These are phyloP conservation scores for Limonium bicolor DNA, from an alignment of 148 eudicot genomes.

Conservation along the genomic window DNA sequence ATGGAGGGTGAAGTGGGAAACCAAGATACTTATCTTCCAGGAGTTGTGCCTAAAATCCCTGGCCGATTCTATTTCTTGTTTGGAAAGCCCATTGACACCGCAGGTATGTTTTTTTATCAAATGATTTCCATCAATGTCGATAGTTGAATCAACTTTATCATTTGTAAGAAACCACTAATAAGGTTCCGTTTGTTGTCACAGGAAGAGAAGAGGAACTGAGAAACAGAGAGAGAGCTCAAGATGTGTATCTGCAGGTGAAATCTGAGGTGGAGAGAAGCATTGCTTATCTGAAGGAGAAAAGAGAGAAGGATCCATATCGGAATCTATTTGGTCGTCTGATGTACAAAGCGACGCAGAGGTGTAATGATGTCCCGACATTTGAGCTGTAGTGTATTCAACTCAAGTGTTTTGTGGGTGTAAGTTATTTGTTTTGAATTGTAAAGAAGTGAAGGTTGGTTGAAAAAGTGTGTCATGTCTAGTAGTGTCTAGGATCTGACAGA, in stretches of 20 bases:
- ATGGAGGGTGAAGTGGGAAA: conserved; percentile 39
- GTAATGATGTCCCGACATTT: conserved; percentile 38
- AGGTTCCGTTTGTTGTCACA: neutral
- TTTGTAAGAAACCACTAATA: neutral
- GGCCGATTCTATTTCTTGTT: conserved; percentile 47
- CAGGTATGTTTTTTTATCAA: conserved; percentile 19
- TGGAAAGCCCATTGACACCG: conserved; percentile 47
- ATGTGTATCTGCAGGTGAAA: conserved; percentile 33
- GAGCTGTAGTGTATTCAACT: conserved; percentile 7
- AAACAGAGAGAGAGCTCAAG: conserved; percentile 22
- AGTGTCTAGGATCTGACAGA: too few species aligned
- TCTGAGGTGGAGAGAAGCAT: conserved; percentile 41
- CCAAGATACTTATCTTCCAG: conserved; percentile 25
- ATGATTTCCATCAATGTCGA: neutral
- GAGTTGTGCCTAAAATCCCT: conserved; percentile 33
- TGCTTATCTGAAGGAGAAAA: conserved; percentile 32
- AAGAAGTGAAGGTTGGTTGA: too few species aligned
- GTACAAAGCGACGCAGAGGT: conserved; percentile 28
- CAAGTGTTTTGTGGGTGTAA: too few species aligned
- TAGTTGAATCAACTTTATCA: neutral
- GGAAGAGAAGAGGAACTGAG: conserved; percentile 29
- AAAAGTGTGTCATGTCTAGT: too few species aligned
- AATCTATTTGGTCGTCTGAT: conserved; percentile 20
- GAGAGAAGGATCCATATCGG: conserved; percentile 39
- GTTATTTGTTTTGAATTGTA: too few species aligned